Evolutionary conservation across 176 grass and related monocot species (phyloP).

Genomic region (Zea mays): DNA sequence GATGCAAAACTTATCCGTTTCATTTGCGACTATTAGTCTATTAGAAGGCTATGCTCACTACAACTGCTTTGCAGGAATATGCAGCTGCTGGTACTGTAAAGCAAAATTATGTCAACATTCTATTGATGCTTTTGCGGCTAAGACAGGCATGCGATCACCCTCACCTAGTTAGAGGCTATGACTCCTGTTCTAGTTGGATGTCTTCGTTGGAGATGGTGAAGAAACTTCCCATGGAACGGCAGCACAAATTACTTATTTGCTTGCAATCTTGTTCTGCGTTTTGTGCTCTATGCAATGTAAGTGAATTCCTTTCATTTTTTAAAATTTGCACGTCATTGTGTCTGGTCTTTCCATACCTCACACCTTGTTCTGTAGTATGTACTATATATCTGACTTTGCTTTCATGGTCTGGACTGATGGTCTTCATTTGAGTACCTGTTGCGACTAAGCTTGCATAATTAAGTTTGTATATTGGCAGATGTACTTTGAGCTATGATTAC

Average conservation of each 20-base stretch:
- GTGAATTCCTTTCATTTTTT: neutral
- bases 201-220: constrained; percentile 73
- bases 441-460: neutral
- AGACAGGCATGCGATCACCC: constrained; percentile 95
- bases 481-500: neutral
- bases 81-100: constrained; percentile 95
- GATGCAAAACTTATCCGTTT: neutral
- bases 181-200: constrained; percentile 60
- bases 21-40: constrained; percentile 19
- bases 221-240: constrained; percentile 72
- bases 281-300: constrained; percentile 90
- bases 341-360: neutral
- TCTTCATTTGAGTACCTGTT: constrained; percentile 32
- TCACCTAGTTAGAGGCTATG: constrained; percentile 76
- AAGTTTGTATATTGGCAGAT: neutral
- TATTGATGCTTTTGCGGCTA: constrained; percentile 96
- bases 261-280: constrained; percentile 83
- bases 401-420: neutral
- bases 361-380: constrained; percentile 7
- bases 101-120: constrained; percentile 98
- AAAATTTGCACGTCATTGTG: neutral
- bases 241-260: constrained; percentile 69
- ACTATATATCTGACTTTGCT: constrained; percentile 2
- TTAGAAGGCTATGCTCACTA: constrained; percentile 26
- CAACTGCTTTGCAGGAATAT: constrained; percentile 65